These are phyloP conservation scores for Rhamnella rubrinervis DNA, from an alignment of 331 rosid species.

Conservation along the genomic window DNA sequence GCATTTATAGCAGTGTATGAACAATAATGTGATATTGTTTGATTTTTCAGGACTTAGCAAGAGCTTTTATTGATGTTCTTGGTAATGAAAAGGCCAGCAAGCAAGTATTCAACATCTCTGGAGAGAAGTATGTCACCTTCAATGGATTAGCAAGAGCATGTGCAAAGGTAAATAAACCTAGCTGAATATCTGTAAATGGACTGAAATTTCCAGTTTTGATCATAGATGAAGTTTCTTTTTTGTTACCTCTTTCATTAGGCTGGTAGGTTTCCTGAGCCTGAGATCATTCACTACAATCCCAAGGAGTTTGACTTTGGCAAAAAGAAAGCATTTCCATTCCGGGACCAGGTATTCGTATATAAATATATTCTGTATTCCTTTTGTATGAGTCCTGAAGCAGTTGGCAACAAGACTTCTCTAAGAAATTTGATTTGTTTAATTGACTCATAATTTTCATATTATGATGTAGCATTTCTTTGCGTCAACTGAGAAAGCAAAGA, in stretches of 20 bases:
- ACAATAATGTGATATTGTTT: slow-evolving; percentile 3
- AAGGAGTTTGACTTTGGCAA: slow-evolving; percentile 89
- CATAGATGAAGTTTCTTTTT: not conserved
- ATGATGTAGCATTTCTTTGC: slow-evolving; percentile 88
- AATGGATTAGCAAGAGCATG: slow-evolving; percentile 95
- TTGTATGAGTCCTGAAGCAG: too few relatives aligned
- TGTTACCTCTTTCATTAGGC: slow-evolving; percentile 47
- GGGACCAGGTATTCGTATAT: slow-evolving; percentile 63
- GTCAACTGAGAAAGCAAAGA: slow-evolving; percentile 80
- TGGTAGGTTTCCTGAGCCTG: slow-evolving; percentile 94
- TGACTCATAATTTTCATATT: not conserved
- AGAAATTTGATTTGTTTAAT: not conserved
- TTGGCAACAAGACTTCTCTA: too few relatives aligned
- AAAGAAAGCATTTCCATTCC: slow-evolving; percentile 91
- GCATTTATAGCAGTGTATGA: not conserved
- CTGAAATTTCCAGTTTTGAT: slow-evolving; percentile 6
- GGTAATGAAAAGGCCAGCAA: slow-evolving; percentile 86
- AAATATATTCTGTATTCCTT: too few relatives aligned
- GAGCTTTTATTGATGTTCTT: slow-evolving; percentile 72
- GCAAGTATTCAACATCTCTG: slow-evolving; percentile 91
- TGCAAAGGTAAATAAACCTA: slow-evolving; percentile 65
- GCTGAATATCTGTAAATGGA: not conserved
- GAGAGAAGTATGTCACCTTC: slow-evolving; percentile 85
- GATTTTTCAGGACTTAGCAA: slow-evolving; percentile 78
- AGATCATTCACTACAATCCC: slow-evolving; percentile 84